Evolutionary conservation across 805 yeast species (phyloP).

Genomic region (Candida endomychidarum): DNA sequence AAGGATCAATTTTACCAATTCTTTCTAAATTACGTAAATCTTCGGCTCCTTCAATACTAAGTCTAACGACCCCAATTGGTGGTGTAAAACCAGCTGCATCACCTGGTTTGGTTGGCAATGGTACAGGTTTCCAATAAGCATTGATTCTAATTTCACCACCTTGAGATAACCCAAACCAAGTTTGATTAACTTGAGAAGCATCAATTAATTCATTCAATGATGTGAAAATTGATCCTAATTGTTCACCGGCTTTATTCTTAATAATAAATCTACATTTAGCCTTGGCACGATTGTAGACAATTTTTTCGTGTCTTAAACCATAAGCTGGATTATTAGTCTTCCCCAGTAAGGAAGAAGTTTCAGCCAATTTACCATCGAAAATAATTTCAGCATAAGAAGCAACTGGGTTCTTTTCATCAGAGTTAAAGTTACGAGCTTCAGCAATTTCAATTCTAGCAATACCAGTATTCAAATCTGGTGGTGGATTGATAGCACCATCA

Average conservation of each 20-base stretch:
- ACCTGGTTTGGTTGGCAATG: conserved; percentile 37
- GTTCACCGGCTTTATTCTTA: conserved; percentile 54
- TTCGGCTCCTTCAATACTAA: conserved; percentile 66
- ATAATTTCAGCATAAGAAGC: conserved; percentile 71
- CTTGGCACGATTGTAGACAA: conserved; percentile 70
- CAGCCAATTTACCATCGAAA: conserved; percentile 58
- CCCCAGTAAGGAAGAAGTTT: conserved; percentile 58
- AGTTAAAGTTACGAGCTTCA: conserved; percentile 57
- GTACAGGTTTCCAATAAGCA: conserved; percentile 86
- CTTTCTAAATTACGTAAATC: conserved; percentile 82
- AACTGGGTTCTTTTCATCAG: conserved; percentile 46
- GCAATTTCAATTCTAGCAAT: conserved; percentile 66
- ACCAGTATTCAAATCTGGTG: conserved; percentile 95
- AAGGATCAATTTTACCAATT: conserved; percentile 92
- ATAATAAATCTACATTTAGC: conserved; percentile 67
- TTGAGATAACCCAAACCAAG: conserved; percentile 70
- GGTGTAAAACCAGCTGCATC: conserved; percentile 81
- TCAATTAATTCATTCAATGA: conserved; percentile 67
- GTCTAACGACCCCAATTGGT: conserved; percentile 89
- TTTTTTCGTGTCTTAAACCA: conserved; percentile 60
- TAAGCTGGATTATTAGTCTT: conserved; percentile 67
- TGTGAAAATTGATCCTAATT: conserved; percentile 59
- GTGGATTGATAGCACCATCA: conserved; percentile 78
- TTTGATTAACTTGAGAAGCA: conserved; percentile 72
- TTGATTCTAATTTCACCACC: conserved; percentile 75